phyloP scores from a whole-genome alignment of 805 yeast genomes.

The Nakazawaea laoshanensis region DNA sequence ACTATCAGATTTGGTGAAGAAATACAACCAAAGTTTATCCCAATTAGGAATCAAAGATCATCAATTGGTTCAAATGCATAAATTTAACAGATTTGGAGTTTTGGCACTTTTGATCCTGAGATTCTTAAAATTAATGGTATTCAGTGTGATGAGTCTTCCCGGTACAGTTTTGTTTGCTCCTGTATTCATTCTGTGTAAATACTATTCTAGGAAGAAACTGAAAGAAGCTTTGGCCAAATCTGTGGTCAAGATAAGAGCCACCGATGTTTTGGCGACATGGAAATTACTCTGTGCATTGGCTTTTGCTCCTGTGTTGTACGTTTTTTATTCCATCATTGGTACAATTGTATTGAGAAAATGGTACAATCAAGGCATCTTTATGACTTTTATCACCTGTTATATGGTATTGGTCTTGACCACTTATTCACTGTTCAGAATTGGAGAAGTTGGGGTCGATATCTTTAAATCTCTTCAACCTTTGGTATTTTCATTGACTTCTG shows the following conservation, averaged over 20 bases:
- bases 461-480: slow-evolving; percentile 80
- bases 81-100: slow-evolving; percentile 41
- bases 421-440: slow-evolving; percentile 79
- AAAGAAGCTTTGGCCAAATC: slow-evolving; percentile 76
- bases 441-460: slow-evolving; percentile 90
- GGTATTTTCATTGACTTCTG: slow-evolving; percentile 42
- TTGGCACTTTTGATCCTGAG: slow-evolving; percentile 49
- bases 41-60: slow-evolving; percentile 63
- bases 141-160: slow-evolving; percentile 65
- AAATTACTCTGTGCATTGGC: slow-evolving; percentile 83
- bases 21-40: slow-evolving; percentile 58
- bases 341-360: slow-evolving; percentile 12
- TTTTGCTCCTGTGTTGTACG: slow-evolving; percentile 77
- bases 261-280: slow-evolving; percentile 96
- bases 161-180: slow-evolving; percentile 86
- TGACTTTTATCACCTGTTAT: slow-evolving; percentile 40
- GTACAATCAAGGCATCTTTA: not conserved
- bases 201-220: slow-evolving; percentile 66
- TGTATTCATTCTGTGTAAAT: slow-evolving; percentile 68
- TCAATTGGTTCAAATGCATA: slow-evolving; percentile 47
- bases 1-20: slow-evolving; percentile 53
- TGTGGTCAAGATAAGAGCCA: slow-evolving; percentile 80
- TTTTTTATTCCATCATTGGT: slow-evolving; percentile 64
- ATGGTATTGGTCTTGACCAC: slow-evolving; percentile 63
- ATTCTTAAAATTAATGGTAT: slow-evolving; percentile 41